Conservation (phyloP, 306 rosid species). For the Cucumis cinereus region DNA sequence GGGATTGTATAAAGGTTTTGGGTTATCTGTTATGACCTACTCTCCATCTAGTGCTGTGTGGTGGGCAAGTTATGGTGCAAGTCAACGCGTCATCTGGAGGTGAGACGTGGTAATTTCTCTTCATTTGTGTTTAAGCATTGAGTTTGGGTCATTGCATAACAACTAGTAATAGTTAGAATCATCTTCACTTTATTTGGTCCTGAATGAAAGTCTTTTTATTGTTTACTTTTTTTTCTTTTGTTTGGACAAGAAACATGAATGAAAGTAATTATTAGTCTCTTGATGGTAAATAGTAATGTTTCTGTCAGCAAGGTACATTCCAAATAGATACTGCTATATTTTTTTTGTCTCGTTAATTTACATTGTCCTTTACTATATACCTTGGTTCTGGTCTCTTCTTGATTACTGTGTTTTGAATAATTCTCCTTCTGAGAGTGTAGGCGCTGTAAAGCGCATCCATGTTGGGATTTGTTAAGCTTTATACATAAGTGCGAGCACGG, state of each 20-base stretch:
- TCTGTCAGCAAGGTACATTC: background rate
- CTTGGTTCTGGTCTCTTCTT: background rate
- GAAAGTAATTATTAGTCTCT: background rate
- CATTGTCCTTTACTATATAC: background rate
- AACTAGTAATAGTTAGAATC: background rate
- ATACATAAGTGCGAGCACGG: background rate
- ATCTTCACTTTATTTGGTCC: background rate
- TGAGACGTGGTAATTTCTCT: constrained; percentile 39
- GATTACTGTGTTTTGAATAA: background rate
- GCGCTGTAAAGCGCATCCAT: background rate
- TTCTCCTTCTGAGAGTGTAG: background rate
- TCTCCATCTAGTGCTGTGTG: constrained; percentile 91
- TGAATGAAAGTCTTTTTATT: background rate
- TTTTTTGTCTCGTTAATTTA: background rate
- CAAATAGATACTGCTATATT: background rate
- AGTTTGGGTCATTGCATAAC: background rate
- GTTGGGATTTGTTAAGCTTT: background rate
- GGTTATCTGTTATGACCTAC: constrained; percentile 81
- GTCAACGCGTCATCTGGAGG: constrained; percentile 90
- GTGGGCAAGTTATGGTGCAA: constrained; percentile 97
- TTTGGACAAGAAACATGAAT: no score
- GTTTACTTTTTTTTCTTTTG: no score
- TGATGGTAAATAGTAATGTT: background rate
- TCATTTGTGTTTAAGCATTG: background rate
- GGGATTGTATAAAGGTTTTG: constrained; percentile 85